Evolutionary conservation across 2,329 filamentous ascomycete genomes (phyloP).

Genomic region (Diaporthe eres): DNA sequence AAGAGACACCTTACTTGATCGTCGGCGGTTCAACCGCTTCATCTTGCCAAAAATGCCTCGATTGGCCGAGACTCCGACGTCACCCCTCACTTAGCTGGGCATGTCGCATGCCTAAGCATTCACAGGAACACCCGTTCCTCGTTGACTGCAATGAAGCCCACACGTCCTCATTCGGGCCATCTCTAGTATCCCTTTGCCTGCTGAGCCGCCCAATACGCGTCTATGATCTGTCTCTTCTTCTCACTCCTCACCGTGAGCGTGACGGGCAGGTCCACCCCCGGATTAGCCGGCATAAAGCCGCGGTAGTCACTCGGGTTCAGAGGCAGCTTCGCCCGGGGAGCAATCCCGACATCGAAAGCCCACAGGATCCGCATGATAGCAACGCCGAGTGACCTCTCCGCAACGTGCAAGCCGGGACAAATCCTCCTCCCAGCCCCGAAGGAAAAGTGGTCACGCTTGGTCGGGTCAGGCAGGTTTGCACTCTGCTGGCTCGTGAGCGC

Average conservation of each 20-base stretch:
- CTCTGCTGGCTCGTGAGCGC: not conserved
- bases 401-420: conserved; percentile 70
- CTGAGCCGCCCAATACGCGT: conserved; percentile 1
- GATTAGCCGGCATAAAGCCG: conserved; percentile 13
- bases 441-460: conserved; percentile 65
- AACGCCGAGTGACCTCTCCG: conserved; percentile 62
- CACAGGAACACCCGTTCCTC: not conserved
- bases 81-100: too few relatives aligned
- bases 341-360: conserved; percentile 53
- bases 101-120: not conserved
- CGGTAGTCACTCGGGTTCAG: not conserved
- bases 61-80: too few relatives aligned
- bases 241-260: conserved; percentile 8
- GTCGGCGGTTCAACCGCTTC: not conserved
- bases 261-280: conserved; percentile 1
- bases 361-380: conserved; percentile 63
- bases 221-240: conserved; percentile 2
- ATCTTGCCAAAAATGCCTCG: not conserved
- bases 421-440: conserved; percentile 70
- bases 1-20: too few relatives aligned
- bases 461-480: conserved; percentile 39
- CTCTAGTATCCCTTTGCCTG: not conserved
- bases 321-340: conserved; percentile 10
- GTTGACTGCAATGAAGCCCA: not conserved
- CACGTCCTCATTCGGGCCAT: not conserved